phyloP scores from a whole-genome alignment of 495 filamentous ascomycete genomes.

The Lineolata rhizophorae region DNA sequence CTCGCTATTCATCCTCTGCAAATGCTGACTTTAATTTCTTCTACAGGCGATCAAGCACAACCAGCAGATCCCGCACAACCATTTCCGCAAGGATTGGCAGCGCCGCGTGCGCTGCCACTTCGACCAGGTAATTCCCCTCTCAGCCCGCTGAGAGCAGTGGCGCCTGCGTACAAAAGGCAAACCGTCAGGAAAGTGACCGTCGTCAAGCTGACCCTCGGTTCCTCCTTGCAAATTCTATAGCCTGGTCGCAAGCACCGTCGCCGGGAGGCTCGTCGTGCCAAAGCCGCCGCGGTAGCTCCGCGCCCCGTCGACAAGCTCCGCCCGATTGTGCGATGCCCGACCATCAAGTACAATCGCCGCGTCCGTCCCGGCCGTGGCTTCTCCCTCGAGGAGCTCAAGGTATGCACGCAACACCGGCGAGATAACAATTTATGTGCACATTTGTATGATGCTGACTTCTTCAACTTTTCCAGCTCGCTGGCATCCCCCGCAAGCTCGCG shows the following conservation, averaged over 20 bases:
- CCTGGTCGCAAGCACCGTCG: constrained; percentile 84
- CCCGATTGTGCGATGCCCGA: constrained; percentile 85
- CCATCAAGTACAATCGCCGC: constrained; percentile 91
- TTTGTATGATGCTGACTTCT: too few species aligned
- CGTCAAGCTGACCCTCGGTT: background rate
- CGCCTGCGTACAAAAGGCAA: constrained; percentile 15
- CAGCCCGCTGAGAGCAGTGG: constrained; percentile 19
- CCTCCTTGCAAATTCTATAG: constrained; percentile 21
- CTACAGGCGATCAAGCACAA: constrained; percentile 99
- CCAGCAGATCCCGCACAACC: constrained; percentile 95
- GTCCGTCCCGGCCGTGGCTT: constrained; percentile 93
- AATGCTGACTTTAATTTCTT: too few species aligned
- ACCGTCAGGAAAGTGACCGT: background rate
- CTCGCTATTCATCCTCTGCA: too few species aligned
- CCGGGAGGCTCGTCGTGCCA: constrained; percentile 68
- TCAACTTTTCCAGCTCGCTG: constrained; percentile 58
- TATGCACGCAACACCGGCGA: constrained; percentile 22
- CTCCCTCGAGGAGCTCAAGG: constrained; percentile 93
- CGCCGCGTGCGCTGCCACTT: constrained; percentile 95
- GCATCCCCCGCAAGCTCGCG: constrained; percentile 83
- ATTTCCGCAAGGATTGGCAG: constrained; percentile 99
- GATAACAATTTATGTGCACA: background rate
- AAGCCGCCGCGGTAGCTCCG: constrained; percentile 85
- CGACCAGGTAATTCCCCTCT: constrained; percentile 69
- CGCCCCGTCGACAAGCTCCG: constrained; percentile 93